These are phyloP conservation scores for Paramecium sexaurelia DNA, from an alignment of 73 alveolate genomes.

Conservation along the genomic window DNA sequence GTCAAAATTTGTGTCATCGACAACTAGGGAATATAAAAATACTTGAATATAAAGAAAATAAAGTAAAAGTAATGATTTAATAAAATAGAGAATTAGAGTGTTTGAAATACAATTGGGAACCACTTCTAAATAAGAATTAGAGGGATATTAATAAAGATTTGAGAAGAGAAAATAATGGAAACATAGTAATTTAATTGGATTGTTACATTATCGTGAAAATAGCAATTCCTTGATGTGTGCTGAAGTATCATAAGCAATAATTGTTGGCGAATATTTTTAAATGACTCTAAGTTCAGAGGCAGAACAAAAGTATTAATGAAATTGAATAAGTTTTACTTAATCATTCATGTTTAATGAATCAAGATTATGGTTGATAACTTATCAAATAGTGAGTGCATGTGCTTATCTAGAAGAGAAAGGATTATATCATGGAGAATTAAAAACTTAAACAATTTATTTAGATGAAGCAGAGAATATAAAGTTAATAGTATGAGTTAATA, in stretches of 20 bases:
- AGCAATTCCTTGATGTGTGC: slow-evolving; percentile 6
- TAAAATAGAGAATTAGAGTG: background rate
- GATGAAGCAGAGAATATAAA: background rate
- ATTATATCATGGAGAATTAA: background rate
- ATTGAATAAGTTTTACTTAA: background rate
- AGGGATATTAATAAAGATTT: background rate
- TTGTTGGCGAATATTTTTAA: background rate
- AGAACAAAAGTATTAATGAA: background rate
- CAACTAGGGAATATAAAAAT: background rate
- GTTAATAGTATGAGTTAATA: slow-evolving; percentile 2
- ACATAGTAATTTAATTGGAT: background rate
- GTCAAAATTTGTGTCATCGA: background rate
- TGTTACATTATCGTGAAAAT: background rate
- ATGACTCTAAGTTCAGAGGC: background rate
- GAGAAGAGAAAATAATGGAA: slow-evolving; percentile 3
- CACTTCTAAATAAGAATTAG: background rate
- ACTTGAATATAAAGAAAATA: background rate
- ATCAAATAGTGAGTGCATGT: slow-evolving; percentile 7
- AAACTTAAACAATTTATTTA: background rate
- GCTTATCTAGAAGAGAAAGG: slow-evolving; percentile 12
- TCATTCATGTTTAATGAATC: slow-evolving; percentile 14
- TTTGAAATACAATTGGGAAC: background rate
- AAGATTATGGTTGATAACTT: background rate
- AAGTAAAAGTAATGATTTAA: background rate
- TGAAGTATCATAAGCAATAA: background rate